A percentile compares a stretch with the other conserved stretches of the same genome.
phyloP scores from a whole-genome alignment of 1,139 yeast species.

The Debaryomycetaceae sp. region DNA sequence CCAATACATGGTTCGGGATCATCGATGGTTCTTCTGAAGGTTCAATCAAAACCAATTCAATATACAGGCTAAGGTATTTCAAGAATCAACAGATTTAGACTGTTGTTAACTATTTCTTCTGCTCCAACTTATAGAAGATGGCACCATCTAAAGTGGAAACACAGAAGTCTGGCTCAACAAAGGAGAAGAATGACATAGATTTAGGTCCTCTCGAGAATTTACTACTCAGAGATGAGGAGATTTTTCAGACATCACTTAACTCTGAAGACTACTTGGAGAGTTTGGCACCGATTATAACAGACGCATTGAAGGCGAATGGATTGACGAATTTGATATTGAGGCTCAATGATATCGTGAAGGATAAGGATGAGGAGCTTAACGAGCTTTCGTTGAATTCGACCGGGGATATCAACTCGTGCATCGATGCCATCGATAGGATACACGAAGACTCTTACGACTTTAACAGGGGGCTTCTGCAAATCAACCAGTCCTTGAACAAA shows the following conservation, averaged over 20 bases:
- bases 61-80: background rate
- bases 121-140: slow-evolving; percentile 4
- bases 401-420: slow-evolving; percentile 50
- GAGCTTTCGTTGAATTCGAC: slow-evolving; percentile 61
- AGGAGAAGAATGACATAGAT: slow-evolving; percentile 12
- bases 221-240: slow-evolving; percentile 43
- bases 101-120: background rate
- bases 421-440: slow-evolving; percentile 56
- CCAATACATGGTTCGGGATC: slow-evolving; percentile 33
- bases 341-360: slow-evolving; percentile 54
- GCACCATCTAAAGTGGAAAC: slow-evolving; percentile 9
- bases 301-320: slow-evolving; percentile 56
- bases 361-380: slow-evolving; percentile 64
- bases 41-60: background rate
- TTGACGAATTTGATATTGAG: slow-evolving; percentile 54
- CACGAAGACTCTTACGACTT: slow-evolving; percentile 52
- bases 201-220: slow-evolving; percentile 39
- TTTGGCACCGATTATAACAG: slow-evolving; percentile 72
- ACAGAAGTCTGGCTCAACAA: slow-evolving; percentile 3
- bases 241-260: slow-evolving; percentile 46
- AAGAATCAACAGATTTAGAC: slow-evolving; percentile 1
- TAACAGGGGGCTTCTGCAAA: slow-evolving; percentile 48
- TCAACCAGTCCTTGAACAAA: slow-evolving; percentile 51
- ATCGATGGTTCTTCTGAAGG: slow-evolving; percentile 7
- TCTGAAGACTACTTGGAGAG: slow-evolving; percentile 78